Evolutionary conservation across 2,329 filamentous ascomycete genomes (phyloP).

Genomic region (Lizonia empirigonia): DNA sequence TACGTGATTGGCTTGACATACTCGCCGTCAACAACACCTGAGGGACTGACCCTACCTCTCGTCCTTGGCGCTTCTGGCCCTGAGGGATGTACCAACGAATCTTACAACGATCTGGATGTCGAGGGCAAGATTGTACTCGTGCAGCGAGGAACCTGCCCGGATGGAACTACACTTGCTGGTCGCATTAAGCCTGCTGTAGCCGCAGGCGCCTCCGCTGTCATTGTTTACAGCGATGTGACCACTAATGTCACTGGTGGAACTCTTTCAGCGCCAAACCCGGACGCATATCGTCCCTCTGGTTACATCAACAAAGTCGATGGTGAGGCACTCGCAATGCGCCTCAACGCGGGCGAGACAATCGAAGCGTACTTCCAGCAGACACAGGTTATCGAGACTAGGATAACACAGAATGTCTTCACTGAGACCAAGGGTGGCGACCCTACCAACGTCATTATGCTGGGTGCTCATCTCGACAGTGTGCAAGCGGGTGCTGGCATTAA

Average conservation of each 20-base stretch:
- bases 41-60: constrained; percentile 52
- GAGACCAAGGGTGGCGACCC: constrained; percentile 49
- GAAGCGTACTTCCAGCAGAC: constrained; percentile 53
- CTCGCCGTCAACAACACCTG: constrained; percentile 55
- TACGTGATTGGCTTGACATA: constrained; percentile 54
- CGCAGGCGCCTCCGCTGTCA: constrained; percentile 50
- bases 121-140: constrained; percentile 51
- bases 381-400: constrained; percentile 55
- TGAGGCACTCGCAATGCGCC: constrained; percentile 46
- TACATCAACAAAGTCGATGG: constrained; percentile 55
- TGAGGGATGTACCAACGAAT: constrained; percentile 49
- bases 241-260: constrained; percentile 50
- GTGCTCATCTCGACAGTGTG: constrained; percentile 50
- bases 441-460: constrained; percentile 50
- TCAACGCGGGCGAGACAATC: constrained; percentile 50
- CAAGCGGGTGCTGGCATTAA: constrained; percentile 53
- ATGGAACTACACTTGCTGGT: constrained; percentile 50
- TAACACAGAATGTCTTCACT: constrained; percentile 54
- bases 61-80: constrained; percentile 50
- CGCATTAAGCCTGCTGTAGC: constrained; percentile 49
- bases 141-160: constrained; percentile 50
- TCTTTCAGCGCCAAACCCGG: constrained; percentile 46
- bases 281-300: constrained; percentile 46
- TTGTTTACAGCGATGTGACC: constrained; percentile 50
- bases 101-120: constrained; percentile 49